phyloP scores from a whole-genome alignment of 108 stramenopile species.

The Cyclotella sp. region DNA sequence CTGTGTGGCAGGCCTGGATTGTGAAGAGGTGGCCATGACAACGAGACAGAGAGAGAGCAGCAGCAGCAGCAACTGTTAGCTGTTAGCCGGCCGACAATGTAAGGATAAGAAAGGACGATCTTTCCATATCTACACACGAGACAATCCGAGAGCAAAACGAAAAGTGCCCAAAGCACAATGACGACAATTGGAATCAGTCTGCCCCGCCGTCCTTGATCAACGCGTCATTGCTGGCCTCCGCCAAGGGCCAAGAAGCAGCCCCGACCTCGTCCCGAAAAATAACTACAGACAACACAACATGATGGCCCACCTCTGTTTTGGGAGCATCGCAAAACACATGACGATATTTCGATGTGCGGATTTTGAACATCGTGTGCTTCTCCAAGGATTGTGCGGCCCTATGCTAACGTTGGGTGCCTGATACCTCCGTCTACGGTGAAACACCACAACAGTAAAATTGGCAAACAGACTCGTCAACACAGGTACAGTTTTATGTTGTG shows the following conservation, averaged over 20 bases:
- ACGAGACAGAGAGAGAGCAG: not conserved
- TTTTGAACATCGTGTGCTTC: slow-evolving; percentile 74
- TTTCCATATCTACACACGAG: not conserved
- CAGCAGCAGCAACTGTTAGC: not conserved
- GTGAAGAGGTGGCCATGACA: slow-evolving; percentile 4
- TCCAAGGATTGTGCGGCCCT: not conserved
- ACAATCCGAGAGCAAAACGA: not conserved
- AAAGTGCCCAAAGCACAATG: not conserved
- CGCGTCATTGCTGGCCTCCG: no score
- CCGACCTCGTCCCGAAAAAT: not conserved
- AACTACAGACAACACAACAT: not conserved
- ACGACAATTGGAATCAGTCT: no score
- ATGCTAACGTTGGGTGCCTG: not conserved
- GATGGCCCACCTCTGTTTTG: slow-evolving; percentile 78
- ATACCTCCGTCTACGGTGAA: not conserved
- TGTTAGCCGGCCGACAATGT: no score
- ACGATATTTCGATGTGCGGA: slow-evolving; percentile 88
- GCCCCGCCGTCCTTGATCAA: no score
- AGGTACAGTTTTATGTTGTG: no score
- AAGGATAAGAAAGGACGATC: no score
- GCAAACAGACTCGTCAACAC: no score
- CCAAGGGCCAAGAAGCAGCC: no score
- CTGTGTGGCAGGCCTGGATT: slow-evolving; percentile 76
- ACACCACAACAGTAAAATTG: no score
- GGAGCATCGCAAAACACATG: slow-evolving; percentile 90